These are phyloP conservation scores for Begonia loranthoides DNA, from an alignment of 306 rosid species.

Conservation along the genomic window DNA sequence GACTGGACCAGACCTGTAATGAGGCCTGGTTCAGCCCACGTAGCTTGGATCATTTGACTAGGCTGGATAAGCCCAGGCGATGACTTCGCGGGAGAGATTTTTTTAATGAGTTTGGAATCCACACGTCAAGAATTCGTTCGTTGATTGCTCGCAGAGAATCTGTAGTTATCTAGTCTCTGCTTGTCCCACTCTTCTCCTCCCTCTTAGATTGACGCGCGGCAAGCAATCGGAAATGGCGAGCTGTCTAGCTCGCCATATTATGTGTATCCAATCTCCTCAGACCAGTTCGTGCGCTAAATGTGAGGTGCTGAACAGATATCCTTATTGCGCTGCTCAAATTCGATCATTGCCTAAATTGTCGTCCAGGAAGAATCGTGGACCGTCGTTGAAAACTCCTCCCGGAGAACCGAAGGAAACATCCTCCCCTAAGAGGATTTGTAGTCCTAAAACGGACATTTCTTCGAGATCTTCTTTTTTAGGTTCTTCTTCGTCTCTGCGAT, in stretches of 20 bases:
- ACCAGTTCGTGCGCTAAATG: slow-evolving; percentile 10
- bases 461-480: slow-evolving; percentile 6
- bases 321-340: slow-evolving; percentile 7
- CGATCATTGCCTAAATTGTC: slow-evolving; percentile 16
- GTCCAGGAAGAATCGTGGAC: slow-evolving; percentile 7
- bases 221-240: slow-evolving; percentile 22
- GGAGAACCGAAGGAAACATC: slow-evolving; percentile 11
- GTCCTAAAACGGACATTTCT: slow-evolving; percentile 5
- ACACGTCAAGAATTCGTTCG: background rate
- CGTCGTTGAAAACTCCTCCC: slow-evolving; percentile 18
- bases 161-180: background rate
- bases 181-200: background rate
- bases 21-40: no score
- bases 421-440: background rate
- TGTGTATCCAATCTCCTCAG: slow-evolving; percentile 15
- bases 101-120: no score
- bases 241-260: slow-evolving; percentile 15
- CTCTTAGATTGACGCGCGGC: background rate
- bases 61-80: no score
- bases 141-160: background rate
- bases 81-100: no score
- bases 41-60: no score
- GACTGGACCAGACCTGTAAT: no score
- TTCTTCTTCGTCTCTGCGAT: slow-evolving; percentile 13
- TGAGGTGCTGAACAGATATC: slow-evolving; percentile 16